Conservation (phyloP, 129 eudicot species). For the Ambrosia artemisiifolia region DNA sequence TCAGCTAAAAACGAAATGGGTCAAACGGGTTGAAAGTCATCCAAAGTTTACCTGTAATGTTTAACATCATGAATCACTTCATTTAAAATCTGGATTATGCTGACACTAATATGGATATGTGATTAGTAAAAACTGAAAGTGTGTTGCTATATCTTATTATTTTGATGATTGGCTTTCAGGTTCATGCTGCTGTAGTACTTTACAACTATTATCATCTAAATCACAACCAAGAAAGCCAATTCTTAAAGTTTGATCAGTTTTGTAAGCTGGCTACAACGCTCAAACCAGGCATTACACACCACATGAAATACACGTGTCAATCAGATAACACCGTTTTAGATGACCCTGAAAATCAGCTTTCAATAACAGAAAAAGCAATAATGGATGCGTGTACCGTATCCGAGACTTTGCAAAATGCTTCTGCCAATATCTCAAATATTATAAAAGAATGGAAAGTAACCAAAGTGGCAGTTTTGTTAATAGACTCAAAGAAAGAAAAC, state of each 20-base stretch:
- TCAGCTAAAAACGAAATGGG: no score
- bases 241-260: slow-evolving; percentile 54
- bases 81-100: no score
- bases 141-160: no score
- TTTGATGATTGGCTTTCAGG: slow-evolving; percentile 34
- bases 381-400: slow-evolving; percentile 70
- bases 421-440: slow-evolving; percentile 32
- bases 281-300: slow-evolving; percentile 44
- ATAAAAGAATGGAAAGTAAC: slow-evolving; percentile 52
- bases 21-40: no score
- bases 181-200: slow-evolving; percentile 83
- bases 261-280: slow-evolving; percentile 61
- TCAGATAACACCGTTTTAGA: slow-evolving; percentile 22
- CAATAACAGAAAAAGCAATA: slow-evolving; percentile 61
- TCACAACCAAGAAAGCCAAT: slow-evolving; percentile 41
- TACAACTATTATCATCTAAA: slow-evolving; percentile 80
- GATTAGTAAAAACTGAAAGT: no score
- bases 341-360: slow-evolving; percentile 48
- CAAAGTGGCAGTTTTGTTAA: slow-evolving; percentile 69
- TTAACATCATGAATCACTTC: no score
- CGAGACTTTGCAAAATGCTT: slow-evolving; percentile 50
- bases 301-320: slow-evolving; percentile 46
- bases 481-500: slow-evolving; percentile 62
- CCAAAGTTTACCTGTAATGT: no score
- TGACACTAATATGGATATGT: no score